Conservation (phyloP, 805 yeast species). For the Candida sonorensis region DNA sequence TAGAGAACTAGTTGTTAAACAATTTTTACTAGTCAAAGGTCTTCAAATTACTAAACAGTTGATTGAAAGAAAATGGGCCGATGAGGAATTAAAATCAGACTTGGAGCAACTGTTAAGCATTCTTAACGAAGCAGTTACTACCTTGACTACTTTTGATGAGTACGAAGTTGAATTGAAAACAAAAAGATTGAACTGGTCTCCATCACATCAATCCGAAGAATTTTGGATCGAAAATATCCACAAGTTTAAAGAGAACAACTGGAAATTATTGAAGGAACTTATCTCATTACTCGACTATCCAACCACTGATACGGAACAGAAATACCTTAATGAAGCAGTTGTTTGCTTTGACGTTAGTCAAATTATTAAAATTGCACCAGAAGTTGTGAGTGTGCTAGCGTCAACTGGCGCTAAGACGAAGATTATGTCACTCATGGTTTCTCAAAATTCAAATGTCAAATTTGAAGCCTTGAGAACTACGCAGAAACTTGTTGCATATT, state of each 20-base stretch:
- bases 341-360: constrained; percentile 62
- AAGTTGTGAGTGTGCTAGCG: constrained; percentile 46
- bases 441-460: constrained; percentile 78
- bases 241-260: constrained; percentile 71
- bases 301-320: constrained; percentile 21
- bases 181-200: constrained; percentile 77
- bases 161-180: constrained; percentile 79
- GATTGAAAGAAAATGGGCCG: constrained; percentile 88
- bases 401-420: constrained; percentile 61
- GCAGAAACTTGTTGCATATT: constrained; percentile 85
- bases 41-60: constrained; percentile 60
- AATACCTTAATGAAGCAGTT: constrained; percentile 42
- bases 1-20: constrained; percentile 48
- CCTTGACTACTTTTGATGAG: constrained; percentile 88
- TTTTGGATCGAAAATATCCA: constrained; percentile 84
- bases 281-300: constrained; percentile 40
- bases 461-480: constrained; percentile 94
- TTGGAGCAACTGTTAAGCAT: constrained; percentile 49
- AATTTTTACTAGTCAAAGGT: constrained; percentile 68
- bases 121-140: constrained; percentile 67
- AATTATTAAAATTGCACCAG: constrained; percentile 56
- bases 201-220: constrained; percentile 81
- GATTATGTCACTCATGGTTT: constrained; percentile 78
- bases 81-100: constrained; percentile 80
- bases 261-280: constrained; percentile 62